Evolutionary conservation across 495 filamentous ascomycete species (phyloP), one percentile per base, ranked within the genome.

Genomic region (Barbatosphaeria neglecta): DNA sequence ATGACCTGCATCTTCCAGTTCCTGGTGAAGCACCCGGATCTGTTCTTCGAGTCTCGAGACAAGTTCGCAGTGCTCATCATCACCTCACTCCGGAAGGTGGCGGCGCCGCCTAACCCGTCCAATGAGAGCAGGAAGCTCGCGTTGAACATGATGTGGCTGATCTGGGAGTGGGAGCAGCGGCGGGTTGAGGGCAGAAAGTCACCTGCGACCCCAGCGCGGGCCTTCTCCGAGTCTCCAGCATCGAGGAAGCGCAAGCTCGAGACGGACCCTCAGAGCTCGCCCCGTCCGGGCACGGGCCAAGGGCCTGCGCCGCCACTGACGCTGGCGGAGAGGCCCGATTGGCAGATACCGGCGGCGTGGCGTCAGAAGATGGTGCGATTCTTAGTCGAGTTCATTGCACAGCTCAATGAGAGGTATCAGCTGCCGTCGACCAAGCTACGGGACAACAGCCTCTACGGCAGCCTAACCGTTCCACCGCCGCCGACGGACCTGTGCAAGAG

Each of bases 1-100:
- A 82, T 96, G 62, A 95, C 88, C 27, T 88, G 86, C 63, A 97
- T 99, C 52, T 97, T 96, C 63, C 83, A 95, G 53, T 99, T 97
- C 61, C 68, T 99, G 15, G 93, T 96, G 25, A 75, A 86, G 39
- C 90, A 97, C 58, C 84, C 88, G 2, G 85, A 90, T 56, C 70
- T 97, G 16, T 97, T 99, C 66, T 97, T 93, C 50, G 90, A 99
- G 46, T 87, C 88, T 1, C 72, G 93, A 45, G 93, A 97, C 45
- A 85, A 87, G 53, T 93, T 96, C 43, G 77, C 88, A 10, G 80
- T 83, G 47, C 75, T 89, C 50, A 94, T 97, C 53, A 90, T 97
- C 47, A 82, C 81, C 9, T 90, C 86, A 3, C 69, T 99, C 18
- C 75, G 83, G 25, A 97, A 96, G 62, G 87, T 97, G 51, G 87